Conservation (phyloP, 2,329 filamentous ascomycete genomes). For the Calonectria hongkongensis region DNA sequence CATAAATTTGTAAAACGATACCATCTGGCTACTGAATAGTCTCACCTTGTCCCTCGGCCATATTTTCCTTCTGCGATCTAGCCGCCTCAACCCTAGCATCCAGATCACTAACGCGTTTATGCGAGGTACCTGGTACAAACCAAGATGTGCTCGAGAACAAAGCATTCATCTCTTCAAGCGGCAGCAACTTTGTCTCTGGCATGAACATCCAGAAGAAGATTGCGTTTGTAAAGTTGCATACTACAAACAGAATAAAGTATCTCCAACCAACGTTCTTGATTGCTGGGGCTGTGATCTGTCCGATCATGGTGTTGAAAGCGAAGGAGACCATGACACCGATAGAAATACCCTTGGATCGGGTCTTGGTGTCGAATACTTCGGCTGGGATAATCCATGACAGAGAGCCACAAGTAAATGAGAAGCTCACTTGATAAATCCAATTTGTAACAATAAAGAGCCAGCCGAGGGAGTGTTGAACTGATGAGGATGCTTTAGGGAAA, state of each 20-base stretch:
- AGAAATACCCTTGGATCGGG: slow-evolving; percentile 82
- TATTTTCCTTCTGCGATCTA: slow-evolving; percentile 24
- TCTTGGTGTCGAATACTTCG: slow-evolving; percentile 85
- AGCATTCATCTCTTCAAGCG: slow-evolving; percentile 81
- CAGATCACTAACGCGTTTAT: slow-evolving; percentile 19
- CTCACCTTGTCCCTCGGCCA: background rate
- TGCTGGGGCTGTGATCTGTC: slow-evolving; percentile 71
- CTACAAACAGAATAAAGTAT: slow-evolving; percentile 64
- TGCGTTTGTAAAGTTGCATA: slow-evolving; percentile 56
- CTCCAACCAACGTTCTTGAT: slow-evolving; percentile 63
- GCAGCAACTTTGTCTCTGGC: slow-evolving; percentile 78
- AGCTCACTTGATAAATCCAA: slow-evolving; percentile 86
- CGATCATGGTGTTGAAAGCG: slow-evolving; percentile 85
- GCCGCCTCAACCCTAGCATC: slow-evolving; percentile 26
- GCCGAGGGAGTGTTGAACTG: slow-evolving; percentile 53
- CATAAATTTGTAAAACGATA: too few relatives aligned
- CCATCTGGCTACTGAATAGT: background rate
- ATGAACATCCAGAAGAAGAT: slow-evolving; percentile 78
- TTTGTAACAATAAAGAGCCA: slow-evolving; percentile 83
- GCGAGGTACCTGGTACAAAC: slow-evolving; percentile 15
- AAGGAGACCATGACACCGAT: slow-evolving; percentile 83
- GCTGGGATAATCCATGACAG: slow-evolving; percentile 77
- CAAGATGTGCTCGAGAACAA: slow-evolving; percentile 65
- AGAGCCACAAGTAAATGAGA: slow-evolving; percentile 81
- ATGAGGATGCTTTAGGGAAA: slow-evolving; percentile 33